Conservation (phyloP, 768 basidiomycete species). For the Tricholoma bakamatsutake region DNA sequence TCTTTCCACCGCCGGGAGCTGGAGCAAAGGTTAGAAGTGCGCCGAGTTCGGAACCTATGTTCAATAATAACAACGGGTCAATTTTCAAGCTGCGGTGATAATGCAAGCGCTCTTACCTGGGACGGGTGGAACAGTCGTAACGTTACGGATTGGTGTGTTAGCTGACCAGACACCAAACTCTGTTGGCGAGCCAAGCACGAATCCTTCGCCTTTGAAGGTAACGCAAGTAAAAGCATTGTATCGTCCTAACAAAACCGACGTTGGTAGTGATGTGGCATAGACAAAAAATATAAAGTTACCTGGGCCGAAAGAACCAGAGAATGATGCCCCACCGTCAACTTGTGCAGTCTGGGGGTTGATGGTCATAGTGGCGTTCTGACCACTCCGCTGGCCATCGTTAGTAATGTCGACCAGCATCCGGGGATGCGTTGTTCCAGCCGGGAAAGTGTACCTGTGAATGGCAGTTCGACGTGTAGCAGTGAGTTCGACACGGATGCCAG, state of each 20-base stretch:
- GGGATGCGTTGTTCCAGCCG: conserved; percentile 38
- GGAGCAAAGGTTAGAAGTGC: conserved; percentile 47
- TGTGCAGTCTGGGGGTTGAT: conserved; percentile 44
- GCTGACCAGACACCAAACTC: conserved; percentile 54
- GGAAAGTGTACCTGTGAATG: conserved; percentile 55
- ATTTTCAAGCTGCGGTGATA: not conserved
- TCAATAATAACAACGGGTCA: not conserved
- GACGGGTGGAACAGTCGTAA: not conserved
- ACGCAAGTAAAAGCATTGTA: conserved; percentile 57
- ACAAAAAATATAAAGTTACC: not conserved
- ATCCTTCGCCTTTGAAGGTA: conserved; percentile 52
- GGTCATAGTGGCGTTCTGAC: conserved; percentile 40
- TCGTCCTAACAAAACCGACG: conserved; percentile 25
- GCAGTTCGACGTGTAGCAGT: conserved; percentile 56
- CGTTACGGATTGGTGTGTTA: conserved; percentile 30
- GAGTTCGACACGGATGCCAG: conserved; percentile 50
- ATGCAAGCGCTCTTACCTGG: not conserved
- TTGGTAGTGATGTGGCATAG: not conserved
- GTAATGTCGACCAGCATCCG: conserved; percentile 57
- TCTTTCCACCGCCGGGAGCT: conserved; percentile 25
- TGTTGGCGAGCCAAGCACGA: conserved; percentile 36
- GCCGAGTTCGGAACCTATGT: conserved; percentile 25
- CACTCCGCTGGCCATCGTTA: conserved; percentile 53
- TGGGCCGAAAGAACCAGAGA: conserved; percentile 1
- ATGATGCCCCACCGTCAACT: not conserved